Evolutionary conservation across 176 grass and related monocot genomes (phyloP).

Genomic region (Canna indica): DNA sequence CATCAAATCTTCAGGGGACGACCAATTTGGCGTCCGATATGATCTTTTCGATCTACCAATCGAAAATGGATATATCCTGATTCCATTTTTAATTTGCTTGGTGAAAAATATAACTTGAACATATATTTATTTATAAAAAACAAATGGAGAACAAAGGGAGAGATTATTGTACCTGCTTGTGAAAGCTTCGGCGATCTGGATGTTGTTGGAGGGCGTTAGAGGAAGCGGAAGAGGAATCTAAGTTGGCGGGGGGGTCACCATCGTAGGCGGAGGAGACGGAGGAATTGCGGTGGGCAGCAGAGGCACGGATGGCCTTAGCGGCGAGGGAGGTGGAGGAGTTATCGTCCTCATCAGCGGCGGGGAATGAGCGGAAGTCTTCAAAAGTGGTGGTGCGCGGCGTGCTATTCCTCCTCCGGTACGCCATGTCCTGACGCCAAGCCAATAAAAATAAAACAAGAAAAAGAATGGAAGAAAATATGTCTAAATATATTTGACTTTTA

Average conservation of each 20-base stretch:
- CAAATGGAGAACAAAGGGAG: no score
- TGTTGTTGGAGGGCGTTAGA: not conserved
- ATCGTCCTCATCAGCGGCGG: conserved; percentile 4
- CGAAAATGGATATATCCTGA: no score
- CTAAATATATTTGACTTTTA: no score
- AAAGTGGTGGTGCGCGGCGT: conserved; percentile 29
- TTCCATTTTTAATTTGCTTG: no score
- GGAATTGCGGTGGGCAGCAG: conserved; percentile 33
- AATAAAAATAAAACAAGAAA: no score
- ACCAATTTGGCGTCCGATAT: no score
- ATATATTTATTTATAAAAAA: no score
- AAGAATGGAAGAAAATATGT: no score
- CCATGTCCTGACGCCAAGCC: no score
- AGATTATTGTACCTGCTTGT: conserved; percentile 7
- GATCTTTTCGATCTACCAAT: no score
- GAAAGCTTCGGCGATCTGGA: not conserved
- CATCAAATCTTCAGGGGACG: no score
- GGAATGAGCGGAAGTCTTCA: conserved; percentile 11
- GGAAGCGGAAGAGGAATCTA: not conserved
- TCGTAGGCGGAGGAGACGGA: conserved; percentile 36
- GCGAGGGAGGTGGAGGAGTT: conserved; percentile 22
- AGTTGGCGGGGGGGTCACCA: not conserved
- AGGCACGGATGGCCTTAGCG: conserved; percentile 37
- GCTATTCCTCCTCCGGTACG: conserved; percentile 33
- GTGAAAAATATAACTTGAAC: no score